Base-by-base conservation (phyloP, 768 basidiomycete species). In the Hericium erinaceus region DNA sequence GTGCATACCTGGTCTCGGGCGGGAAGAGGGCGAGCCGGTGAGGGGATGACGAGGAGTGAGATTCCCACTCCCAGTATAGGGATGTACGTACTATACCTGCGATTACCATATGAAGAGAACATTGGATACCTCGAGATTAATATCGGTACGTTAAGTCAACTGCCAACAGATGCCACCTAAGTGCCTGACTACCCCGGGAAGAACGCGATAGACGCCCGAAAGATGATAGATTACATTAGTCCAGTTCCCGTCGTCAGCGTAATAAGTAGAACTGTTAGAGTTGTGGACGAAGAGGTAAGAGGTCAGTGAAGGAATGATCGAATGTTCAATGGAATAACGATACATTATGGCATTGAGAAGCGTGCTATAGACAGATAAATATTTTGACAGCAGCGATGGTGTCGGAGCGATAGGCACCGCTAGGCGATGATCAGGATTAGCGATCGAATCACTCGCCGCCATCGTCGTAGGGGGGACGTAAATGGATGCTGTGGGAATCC, bases 221-320 rank as follows among this genome's bases (percentile, higher is more conserved):
- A 37, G 55, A 51, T 39, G 58, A 56, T 62, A 63, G 61, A 58
- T 55, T 48, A 28, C 46, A 46, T 18, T 51, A 51, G 54, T 57
- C 57, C 60, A 53, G 57, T 58, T 33, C 61, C n/a, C 49, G 49
- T 57, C 52, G 60, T 56, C 54, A 28, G 28, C 54, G 37, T 41
- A 41, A 49, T 60, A 58, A 51, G 58, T 51, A 20, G 33, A 33
- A 33, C 33, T 33, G 22, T n/a, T 24, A n/a, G n/a, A 24, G 46
- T 13, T 16, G 58, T 54, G 52, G 58, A 56, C 33, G 33, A 33
- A 33, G 33, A 10, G 33, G 33, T 6, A 33, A 33, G 33, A 33
- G 20, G 44, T 46, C 20, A 46, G 44, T 46, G 44, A 46, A n/a
- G n/a, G 44, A 16, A n/a, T n/a, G n/a, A 10, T 18, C 20, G 44